phyloP scores from a whole-genome alignment of 2,329 filamentous ascomycete species.

The Mollisia scopiformis region DNA sequence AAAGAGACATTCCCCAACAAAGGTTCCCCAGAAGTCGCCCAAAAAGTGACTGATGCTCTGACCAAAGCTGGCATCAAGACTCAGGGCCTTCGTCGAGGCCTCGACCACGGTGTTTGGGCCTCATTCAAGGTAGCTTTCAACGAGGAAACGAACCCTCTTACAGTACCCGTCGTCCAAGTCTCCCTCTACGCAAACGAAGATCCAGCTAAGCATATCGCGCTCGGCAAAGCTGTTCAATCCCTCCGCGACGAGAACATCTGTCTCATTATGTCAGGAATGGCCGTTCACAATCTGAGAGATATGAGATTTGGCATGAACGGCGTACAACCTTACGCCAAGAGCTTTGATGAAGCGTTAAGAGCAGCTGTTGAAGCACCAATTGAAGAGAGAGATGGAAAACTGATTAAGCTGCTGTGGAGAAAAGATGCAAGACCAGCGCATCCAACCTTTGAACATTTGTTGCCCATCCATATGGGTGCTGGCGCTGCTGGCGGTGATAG shows the following conservation, averaged over 20 bases:
- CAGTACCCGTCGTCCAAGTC: conserved; percentile 71
- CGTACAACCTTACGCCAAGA: conserved; percentile 60
- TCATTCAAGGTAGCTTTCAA: conserved; percentile 64
- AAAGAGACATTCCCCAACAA: conserved; percentile 66
- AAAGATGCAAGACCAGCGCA: conserved; percentile 61
- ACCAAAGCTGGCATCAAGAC: conserved; percentile 60
- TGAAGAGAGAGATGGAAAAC: conserved; percentile 44
- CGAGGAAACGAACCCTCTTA: conserved; percentile 62
- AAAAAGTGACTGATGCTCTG: conserved; percentile 58
- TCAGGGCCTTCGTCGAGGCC: conserved; percentile 61
- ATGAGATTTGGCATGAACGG: conserved; percentile 44
- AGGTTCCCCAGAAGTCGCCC: conserved; percentile 62
- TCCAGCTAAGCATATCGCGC: conserved; percentile 64
- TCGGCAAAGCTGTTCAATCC: conserved; percentile 65
- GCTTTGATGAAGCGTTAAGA: conserved; percentile 63
- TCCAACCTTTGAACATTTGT: conserved; percentile 62
- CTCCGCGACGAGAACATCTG: conserved; percentile 70
- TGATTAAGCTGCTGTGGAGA: conserved; percentile 49
- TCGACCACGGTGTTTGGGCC: conserved; percentile 77
- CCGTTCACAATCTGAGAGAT: conserved; percentile 70
- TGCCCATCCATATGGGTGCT: conserved; percentile 60
- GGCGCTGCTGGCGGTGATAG: conserved; percentile 54
- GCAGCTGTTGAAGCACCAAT: conserved; percentile 50
- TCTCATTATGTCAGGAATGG: conserved; percentile 74
- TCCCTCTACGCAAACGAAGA: conserved; percentile 69